A percentile compares a stretch with the other conserved stretches of the same genome.
These are phyloP conservation scores for Coemansia aciculifera DNA, from an alignment of 192 early-diverging fungal genomes.

Conservation along the genomic window DNA sequence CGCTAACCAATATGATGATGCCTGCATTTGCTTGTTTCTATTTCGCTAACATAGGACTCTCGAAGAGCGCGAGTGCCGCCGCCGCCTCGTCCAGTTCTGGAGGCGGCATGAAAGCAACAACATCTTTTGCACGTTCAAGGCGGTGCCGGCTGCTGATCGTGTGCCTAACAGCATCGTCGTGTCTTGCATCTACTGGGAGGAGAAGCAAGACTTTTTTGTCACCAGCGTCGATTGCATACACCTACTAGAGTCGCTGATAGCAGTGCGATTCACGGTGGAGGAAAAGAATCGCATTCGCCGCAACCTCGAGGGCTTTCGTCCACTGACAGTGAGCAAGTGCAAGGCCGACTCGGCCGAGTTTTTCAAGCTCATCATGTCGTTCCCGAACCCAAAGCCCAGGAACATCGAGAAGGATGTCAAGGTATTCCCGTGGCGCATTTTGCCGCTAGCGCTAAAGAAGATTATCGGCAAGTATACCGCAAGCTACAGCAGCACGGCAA, in stretches of 20 bases:
- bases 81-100: constrained; percentile 76
- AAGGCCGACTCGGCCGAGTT: constrained; percentile 76
- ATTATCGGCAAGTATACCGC: constrained; percentile 74
- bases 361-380: constrained; percentile 82
- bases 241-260: constrained; percentile 71
- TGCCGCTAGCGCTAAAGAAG: constrained; percentile 72
- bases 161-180: constrained; percentile 69
- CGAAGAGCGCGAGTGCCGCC: constrained; percentile 64
- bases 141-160: constrained; percentile 59
- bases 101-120: constrained; percentile 64
- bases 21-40: neutral
- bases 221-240: constrained; percentile 81
- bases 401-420: constrained; percentile 91
- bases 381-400: constrained; percentile 76
- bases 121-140: constrained; percentile 65
- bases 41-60: constrained; percentile 48
- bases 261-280: constrained; percentile 73
- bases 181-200: constrained; percentile 80
- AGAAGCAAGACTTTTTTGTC: constrained; percentile 72
- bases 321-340: constrained; percentile 74
- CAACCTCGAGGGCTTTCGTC: constrained; percentile 79
- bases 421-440: constrained; percentile 75
- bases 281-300: constrained; percentile 88
- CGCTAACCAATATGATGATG: neutral
- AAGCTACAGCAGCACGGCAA: constrained; percentile 45